phyloP scores from a whole-genome alignment of 805 yeast species.

The Candida nanaspora region DNA sequence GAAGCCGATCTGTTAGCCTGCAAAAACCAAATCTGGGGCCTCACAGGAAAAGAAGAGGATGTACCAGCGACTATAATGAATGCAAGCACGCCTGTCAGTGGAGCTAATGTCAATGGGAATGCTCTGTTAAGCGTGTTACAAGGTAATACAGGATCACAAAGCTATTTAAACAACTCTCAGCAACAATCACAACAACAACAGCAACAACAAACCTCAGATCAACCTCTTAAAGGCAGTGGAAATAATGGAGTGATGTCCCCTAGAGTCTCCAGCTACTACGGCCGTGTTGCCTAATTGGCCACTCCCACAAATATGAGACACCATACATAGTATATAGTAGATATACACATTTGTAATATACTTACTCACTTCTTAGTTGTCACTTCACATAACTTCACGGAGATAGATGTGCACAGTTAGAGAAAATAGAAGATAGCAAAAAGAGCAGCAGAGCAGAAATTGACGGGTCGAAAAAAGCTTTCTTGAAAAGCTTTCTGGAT shows the following conservation, averaged over 20 bases:
- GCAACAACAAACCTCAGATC: conserved; percentile 1
- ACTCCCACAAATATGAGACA: too few relatives aligned
- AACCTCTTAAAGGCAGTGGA: conserved; percentile 1
- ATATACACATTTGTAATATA: too few relatives aligned
- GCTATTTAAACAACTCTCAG: background rate
- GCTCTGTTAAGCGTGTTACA: background rate
- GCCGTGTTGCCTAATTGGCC: background rate
- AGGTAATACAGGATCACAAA: background rate
- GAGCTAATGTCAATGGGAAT: background rate
- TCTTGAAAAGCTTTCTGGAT: too few relatives aligned
- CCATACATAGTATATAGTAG: background rate
- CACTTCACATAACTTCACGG: too few relatives aligned
- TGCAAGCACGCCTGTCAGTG: conserved; percentile 3
- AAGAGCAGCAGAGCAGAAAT: too few relatives aligned
- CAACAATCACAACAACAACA: conserved; percentile 2
- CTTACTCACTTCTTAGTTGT: too few relatives aligned
- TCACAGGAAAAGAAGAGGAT: conserved; percentile 8
- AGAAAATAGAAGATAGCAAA: too few relatives aligned
- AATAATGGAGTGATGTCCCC: conserved; percentile 12
- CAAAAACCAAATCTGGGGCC: conserved; percentile 25
- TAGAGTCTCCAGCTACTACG: conserved; percentile 14
- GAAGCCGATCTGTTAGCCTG: conserved; percentile 11
- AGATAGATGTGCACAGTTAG: too few relatives aligned
- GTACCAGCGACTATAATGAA: background rate
- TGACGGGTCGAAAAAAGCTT: too few relatives aligned